Percentiles rank a stretch among this genome's conserved stretches.
Conservation (phyloP, 75 land plant species). For the Picea sitchensis region DNA sequence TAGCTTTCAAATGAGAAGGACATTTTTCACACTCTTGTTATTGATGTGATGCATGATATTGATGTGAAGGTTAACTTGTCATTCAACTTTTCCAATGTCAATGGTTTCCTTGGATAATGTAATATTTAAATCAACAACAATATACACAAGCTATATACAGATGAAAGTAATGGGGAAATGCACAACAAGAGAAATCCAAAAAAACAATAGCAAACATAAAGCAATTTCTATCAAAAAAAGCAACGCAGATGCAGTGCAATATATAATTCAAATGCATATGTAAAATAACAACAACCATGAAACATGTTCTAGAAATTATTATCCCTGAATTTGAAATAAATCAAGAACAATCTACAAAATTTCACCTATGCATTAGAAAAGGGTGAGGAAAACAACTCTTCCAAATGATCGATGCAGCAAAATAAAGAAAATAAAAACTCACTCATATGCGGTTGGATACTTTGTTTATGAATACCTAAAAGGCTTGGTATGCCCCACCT, state of each 20-base stretch:
- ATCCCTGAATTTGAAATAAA: neutral
- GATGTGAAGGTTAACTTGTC: too few relatives aligned
- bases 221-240: too few relatives aligned
- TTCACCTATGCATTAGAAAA: neutral
- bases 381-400: neutral
- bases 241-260: too few relatives aligned
- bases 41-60: too few relatives aligned
- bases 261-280: neutral
- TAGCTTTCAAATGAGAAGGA: too few relatives aligned
- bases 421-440: neutral
- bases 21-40: too few relatives aligned
- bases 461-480: neutral
- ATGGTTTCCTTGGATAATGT: too few relatives aligned
- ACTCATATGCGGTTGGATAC: neutral
- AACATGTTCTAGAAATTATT: neutral
- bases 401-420: neutral
- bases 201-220: too few relatives aligned
- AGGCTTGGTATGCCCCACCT: conserved; percentile 5
- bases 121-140: neutral
- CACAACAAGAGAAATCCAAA: neutral
- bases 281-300: neutral
- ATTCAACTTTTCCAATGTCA: too few relatives aligned
- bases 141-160: neutral
- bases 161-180: neutral
- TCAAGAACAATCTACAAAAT: neutral